Base-by-base conservation (phyloP, 371 early-diverging fungal genomes). In the Actinomortierella wolfii region DNA sequence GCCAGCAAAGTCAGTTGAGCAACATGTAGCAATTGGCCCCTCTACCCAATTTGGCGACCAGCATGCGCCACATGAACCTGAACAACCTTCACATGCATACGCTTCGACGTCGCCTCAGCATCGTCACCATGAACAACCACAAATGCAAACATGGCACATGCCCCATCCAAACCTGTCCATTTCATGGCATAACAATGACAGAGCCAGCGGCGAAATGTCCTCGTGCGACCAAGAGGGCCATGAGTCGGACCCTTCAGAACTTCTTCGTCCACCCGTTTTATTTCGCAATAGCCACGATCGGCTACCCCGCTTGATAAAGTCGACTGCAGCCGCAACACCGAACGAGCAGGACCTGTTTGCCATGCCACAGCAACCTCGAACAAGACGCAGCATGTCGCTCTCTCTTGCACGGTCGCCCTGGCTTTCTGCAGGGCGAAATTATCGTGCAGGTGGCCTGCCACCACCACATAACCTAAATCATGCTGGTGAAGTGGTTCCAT, bases 371-470 rank as follows among this genome's bases (percentile, higher is more conserved):
- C 54, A 54, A 24, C 44, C 44, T 7, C 59, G 68, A 8, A 44
- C 66, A 15, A 59, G 62, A 45, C 57, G 70, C 39, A 76, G 73
- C 56, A 65, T 85, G 46, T 83, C 86, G 4, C 55, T 83, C 9
- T 83, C 84, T 3, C 68, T 83, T 26, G 76, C 78, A 26, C 78
- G 82, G 26, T 68, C 77, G 21, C 71, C 76, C 0, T 79, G 80
- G 71, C 28, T 28, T 17, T 83, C 82, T 51, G 79, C 76, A 23
- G 45, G 57, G 34, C 74, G 78, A 20, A 75, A 76, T 1, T n/a
- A n/a, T n/a, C 77, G 78, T 26, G 65, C 77, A 5, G 78, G 79
- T 52, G 70, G 78, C 1, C 69, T 76, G 40, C 78, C 81, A 51
- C 41, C 67, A 25, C 48, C 75, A n/a, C 45, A 68, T 21, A 29